Evolutionary conservation across 345 rosid genomes (phyloP).

Genomic region (Eucalyptus marginata): DNA sequence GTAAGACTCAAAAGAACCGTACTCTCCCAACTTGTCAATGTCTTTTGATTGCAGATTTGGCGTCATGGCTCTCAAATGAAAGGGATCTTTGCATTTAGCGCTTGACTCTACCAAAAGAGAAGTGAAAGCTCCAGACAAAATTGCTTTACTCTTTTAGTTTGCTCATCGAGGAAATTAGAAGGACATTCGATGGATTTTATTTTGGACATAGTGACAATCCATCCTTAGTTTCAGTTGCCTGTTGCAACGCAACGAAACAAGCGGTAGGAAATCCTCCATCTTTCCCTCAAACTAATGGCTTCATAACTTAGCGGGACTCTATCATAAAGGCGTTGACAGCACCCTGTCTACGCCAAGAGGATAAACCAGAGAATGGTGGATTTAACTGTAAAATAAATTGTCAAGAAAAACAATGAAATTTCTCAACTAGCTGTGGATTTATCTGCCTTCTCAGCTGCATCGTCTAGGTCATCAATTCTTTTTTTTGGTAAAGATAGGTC

Average conservation of each 20-base stretch:
- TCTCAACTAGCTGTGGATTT: not conserved
- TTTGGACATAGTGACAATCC: not conserved
- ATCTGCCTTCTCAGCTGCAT: not conserved
- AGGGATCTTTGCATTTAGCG: not conserved
- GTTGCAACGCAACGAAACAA: too few species aligned
- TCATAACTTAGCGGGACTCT: not conserved
- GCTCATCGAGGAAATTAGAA: not conserved
- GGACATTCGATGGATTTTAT: not conserved
- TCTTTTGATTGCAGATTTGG: not conserved
- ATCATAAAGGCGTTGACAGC: not conserved
- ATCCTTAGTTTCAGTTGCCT: not conserved
- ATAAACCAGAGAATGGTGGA: not conserved
- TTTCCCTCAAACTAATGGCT: not conserved
- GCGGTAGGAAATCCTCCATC: not conserved
- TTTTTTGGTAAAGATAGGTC: too few species aligned
- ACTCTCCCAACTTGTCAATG: not conserved
- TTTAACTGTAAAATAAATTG: not conserved
- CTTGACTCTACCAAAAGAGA: not conserved
- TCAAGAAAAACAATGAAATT: not conserved
- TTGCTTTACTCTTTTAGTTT: not conserved
- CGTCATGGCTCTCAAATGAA: not conserved
- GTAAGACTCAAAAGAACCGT: not conserved
- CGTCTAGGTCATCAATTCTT: not conserved
- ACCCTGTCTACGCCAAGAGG: not conserved
- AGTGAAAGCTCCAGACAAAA: not conserved